These are phyloP conservation scores for Fusarium foetens DNA, from an alignment of 2,329 filamentous ascomycete species.

Conservation along the genomic window DNA sequence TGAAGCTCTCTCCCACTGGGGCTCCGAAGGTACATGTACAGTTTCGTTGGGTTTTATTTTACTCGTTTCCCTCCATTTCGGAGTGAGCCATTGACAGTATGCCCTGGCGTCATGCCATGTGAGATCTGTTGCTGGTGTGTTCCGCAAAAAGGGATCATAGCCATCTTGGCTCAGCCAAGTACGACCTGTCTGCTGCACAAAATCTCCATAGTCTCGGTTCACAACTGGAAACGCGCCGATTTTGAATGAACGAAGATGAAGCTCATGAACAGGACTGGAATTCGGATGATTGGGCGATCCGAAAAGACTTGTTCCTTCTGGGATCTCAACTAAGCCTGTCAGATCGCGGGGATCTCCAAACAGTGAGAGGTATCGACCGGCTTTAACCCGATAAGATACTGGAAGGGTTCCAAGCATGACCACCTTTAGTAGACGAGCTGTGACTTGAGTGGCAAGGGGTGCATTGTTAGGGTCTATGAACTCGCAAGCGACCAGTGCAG, in stretches of 20 bases:
- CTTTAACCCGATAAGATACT: background rate
- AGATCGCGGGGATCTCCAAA: background rate
- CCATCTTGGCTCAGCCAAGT: background rate
- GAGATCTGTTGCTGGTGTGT: background rate
- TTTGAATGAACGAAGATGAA: background rate
- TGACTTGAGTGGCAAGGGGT: background rate
- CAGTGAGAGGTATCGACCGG: background rate
- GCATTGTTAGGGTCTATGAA: background rate
- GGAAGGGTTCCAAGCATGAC: background rate
- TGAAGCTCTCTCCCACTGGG: background rate
- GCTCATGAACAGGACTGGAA: background rate
- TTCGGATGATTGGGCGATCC: background rate
- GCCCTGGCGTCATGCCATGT: background rate
- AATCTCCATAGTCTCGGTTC: background rate
- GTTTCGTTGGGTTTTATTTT: background rate
- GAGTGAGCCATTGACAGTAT: background rate
- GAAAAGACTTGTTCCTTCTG: background rate
- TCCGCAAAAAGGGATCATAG: background rate
- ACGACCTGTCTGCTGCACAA: background rate
- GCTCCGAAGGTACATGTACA: background rate
- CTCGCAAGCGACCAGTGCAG: background rate
- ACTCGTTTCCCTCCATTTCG: background rate
- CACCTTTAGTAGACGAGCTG: background rate
- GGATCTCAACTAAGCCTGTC: accelerated
- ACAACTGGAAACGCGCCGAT: background rate